Conservation (phyloP, 805 yeast genomes). For the Sugiyamaella valdiviana region DNA sequence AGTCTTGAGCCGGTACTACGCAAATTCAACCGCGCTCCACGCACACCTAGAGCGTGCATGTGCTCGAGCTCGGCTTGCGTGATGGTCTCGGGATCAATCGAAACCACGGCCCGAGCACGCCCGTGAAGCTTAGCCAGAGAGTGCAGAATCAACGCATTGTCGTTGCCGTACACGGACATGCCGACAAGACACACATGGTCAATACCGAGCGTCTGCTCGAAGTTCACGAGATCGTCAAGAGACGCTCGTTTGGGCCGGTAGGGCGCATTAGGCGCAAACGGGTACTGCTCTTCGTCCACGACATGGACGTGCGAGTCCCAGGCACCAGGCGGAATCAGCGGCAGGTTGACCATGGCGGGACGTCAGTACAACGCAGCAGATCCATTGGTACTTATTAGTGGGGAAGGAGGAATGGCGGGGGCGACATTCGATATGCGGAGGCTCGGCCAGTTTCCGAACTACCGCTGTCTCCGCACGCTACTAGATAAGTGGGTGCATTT, state of each 20-base stretch:
- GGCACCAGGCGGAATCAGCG: slow-evolving; percentile 1
- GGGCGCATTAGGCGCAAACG: slow-evolving; percentile 5
- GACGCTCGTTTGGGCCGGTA: slow-evolving; percentile 2
- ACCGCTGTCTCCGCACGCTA: neutral
- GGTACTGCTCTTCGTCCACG: slow-evolving; percentile 3
- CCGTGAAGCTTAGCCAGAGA: slow-evolving; percentile 1
- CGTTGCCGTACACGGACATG: slow-evolving; percentile 5
- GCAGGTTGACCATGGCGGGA: slow-evolving; percentile 1
- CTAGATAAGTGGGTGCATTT: neutral
- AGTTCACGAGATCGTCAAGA: neutral
- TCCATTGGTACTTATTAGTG: neutral
- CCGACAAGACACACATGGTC: slow-evolving; percentile 1
- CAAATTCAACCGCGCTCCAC: slow-evolving; percentile 8
- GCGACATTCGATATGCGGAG: neutral
- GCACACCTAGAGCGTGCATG: slow-evolving; percentile 7
- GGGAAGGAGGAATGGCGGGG: neutral
- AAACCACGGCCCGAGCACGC: slow-evolving; percentile 8
- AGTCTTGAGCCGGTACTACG: slow-evolving; percentile 1
- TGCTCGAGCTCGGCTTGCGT: slow-evolving; percentile 1
- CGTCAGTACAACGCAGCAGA: no score
- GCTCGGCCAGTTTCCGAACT: neutral
- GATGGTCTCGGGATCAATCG: slow-evolving; percentile 6
- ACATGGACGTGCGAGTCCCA: slow-evolving; percentile 13
- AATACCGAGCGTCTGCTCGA: neutral
- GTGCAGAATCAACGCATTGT: slow-evolving; percentile 2